Evolutionary conservation across 176 grass and related monocot genomes (phyloP).

Genomic region (Rhynchospora tenuis): DNA sequence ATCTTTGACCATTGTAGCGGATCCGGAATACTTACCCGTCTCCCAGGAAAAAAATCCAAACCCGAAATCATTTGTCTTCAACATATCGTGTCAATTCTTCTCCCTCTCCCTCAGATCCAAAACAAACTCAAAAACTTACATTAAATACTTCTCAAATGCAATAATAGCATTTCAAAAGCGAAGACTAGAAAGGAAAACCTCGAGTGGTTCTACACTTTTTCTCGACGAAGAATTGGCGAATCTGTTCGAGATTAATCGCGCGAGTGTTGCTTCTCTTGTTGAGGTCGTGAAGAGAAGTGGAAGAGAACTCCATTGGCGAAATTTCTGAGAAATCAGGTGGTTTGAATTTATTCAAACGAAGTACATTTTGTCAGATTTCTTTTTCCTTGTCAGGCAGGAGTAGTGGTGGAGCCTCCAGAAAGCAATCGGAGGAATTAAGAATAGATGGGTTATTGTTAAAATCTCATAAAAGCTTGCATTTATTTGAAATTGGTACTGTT

Average conservation of each 20-base stretch:
- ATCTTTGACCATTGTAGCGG: not conserved
- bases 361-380: too few relatives aligned
- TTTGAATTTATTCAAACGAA: too few relatives aligned
- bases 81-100: not conserved
- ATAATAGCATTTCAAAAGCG: not conserved
- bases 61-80: too few relatives aligned
- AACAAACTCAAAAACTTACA: not conserved
- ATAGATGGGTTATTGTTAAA: too few relatives aligned
- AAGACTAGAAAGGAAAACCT: not conserved
- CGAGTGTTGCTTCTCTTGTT: not conserved
- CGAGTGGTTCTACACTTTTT: not conserved
- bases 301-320: too few relatives aligned
- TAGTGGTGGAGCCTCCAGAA: too few relatives aligned
- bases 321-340: too few relatives aligned
- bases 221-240: not conserved
- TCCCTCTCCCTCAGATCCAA: constrained; percentile 6
- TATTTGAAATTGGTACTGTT: too few relatives aligned
- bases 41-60: not conserved
- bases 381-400: too few relatives aligned
- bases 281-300: not conserved
- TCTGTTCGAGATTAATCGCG: not conserved
- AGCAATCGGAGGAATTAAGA: too few relatives aligned
- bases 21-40: too few relatives aligned
- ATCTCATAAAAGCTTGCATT: too few relatives aligned
- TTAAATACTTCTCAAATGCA: not conserved